Base-by-base conservation (phyloP, 2,329 filamentous ascomycete genomes). In the Ophiosphaerella korrae region DNA sequence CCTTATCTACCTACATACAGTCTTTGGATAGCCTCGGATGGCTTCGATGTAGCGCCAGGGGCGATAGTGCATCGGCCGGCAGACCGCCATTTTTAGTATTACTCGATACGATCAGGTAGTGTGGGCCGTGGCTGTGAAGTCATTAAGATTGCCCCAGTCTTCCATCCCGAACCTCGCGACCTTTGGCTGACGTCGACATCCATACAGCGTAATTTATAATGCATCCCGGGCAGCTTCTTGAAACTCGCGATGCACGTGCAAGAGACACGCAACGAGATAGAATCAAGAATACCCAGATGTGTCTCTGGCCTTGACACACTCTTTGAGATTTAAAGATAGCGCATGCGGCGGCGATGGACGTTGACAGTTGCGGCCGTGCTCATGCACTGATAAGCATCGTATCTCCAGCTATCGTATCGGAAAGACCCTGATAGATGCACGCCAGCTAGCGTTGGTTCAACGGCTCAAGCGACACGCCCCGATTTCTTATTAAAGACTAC, bases 51-150 rank as follows among this genome's bases (percentile, higher is more conserved):
- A 59, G 55, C 46, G 57, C 42, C 58, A 60, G 58, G 55, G 58
- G 55, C 44, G 32, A 49, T 53, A 48, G 57, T 57, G 49, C 50
- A 50, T 50, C 58, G 55, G 57, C 45, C 39, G 18, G 31, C 18
- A 42, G 48, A 55, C 33, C 44, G 48, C 46, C 35, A 33, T 37
- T 42, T 37, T 14, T 52, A 29, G 6, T 29, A 43, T 73, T 72
- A 72, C 71, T 73, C 67, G 68, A 73, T 73, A 58, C 55, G 59
- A 66, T 66, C 53, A 60, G 48, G 54, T 60, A 59, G 48, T 38
- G 52, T 33, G 35, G 48, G 48, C 36, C 48, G 53, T 52, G 62
- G 59, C 18, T 53, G 59, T 63, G 58, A 68, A 58, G 60, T 63
- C 68, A 71, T 71, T 64, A 49, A 56, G 40, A 52, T 50, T 48